Evolutionary conservation across 2,329 filamentous ascomycete species (phyloP).

Genomic region (Fusarium nisikadoi): DNA sequence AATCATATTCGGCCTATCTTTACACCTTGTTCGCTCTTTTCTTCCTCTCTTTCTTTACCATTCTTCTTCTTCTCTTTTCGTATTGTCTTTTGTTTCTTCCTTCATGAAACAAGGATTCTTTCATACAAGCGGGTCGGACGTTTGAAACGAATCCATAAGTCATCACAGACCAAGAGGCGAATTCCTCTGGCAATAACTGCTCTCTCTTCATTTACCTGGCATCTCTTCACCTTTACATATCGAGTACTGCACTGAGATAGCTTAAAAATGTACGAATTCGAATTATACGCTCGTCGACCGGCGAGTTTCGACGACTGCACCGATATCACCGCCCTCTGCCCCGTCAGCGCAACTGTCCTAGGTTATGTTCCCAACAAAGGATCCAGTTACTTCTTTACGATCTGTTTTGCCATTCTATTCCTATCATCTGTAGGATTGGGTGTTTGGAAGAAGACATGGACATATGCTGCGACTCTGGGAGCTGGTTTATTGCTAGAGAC

Average conservation of each 20-base stretch:
- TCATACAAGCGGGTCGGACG: conserved; percentile 6
- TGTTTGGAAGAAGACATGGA: conserved; percentile 64
- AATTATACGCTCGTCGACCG: conserved; percentile 27
- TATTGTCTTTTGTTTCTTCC: neutral
- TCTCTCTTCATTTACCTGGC: neutral
- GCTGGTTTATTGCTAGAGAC: conserved; percentile 63
- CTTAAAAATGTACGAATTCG: conserved; percentile 24
- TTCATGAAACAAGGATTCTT: neutral
- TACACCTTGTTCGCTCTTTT: neutral
- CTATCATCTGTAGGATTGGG: conserved; percentile 57
- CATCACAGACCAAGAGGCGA: conserved; percentile 7
- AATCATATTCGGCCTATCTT: conserved; percentile 5
- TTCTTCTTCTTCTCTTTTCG: neutral
- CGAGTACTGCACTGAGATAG: neutral
- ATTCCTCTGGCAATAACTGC: neutral
- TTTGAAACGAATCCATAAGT: neutral
- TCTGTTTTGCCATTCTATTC: conserved; percentile 58
- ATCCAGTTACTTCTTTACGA: conserved; percentile 65
- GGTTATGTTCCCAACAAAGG: conserved; percentile 68
- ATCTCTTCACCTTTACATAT: neutral
- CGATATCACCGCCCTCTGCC: conserved; percentile 56
- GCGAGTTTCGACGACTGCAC: conserved; percentile 45
- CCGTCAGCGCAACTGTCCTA: conserved; percentile 63
- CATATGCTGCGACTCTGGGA: conserved; percentile 61
- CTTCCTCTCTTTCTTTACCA: neutral